Evolutionary conservation across 768 basidiomycete species (phyloP), one percentile per base, ranked within the genome.

Genomic region (Podaxis sp.): DNA sequence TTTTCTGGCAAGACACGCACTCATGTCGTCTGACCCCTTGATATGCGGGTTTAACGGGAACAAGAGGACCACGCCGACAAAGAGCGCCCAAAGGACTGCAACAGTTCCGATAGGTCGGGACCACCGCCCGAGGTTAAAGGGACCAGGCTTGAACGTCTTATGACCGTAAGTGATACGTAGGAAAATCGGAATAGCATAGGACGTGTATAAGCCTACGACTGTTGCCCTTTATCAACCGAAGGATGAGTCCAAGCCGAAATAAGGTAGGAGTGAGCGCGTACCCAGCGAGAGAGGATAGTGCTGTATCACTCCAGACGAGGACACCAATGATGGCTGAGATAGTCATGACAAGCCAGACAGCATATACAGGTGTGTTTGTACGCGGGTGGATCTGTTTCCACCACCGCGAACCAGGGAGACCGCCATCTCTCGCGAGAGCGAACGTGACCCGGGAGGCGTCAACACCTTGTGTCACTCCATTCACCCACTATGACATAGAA

Each of bases 391-490:
- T 66, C 60, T 68, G 66, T 58, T 75, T 75, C 75, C 74, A 76
- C 71, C 69, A 76, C 24, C 69, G 68, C 1, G 77, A 78, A 11
- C 76, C 76, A 3, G 77, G 77, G 8, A 77, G 66, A 12, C 75
- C 78, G 52, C 76, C 69, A 51, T 79, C 79, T 9, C 79, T 72
- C 9, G 86, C 85, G 65, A 87, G 84, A 3, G 86, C 86, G 54
- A 86, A 87, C 42, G 87, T 77, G 49, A 87, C 86, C 5, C 86
- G 82, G 15, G 85, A 87, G 11, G 86, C 86, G 64, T 87, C 86
- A 13, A 87, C 85, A 17, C 81, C 84, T 68, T 87, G 86, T 5
- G 87, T 84, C 4, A 87, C 85, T 1, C 86, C 87, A 1, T 85
- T 86, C 22, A 86, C 83, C 67, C 80, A 86, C 85, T 86, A 26